Base-by-base conservation (phyloP, 225 moss, liverwort and hornwort species). In the Rhytidiadelphus loreus region DNA sequence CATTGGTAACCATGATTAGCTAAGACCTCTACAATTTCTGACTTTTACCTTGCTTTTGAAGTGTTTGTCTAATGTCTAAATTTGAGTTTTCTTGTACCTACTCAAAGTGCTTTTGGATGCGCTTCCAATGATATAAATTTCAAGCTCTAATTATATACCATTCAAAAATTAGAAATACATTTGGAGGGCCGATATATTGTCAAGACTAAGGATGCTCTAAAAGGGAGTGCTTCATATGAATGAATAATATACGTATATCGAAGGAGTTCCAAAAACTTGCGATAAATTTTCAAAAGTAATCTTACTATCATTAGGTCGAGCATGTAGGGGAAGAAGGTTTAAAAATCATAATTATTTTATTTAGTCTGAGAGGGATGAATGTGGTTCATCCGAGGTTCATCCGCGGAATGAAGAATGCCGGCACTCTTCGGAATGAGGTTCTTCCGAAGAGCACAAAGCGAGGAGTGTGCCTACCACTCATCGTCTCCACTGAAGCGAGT, bases 181-280 rank as follows among this genome's bases (percentile, higher is more conserved):
- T 50, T 32, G 7, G 5, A 50, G 0, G 3, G 1, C 12, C 11
- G 50, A 74, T 74, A 50, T 48, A 8, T 0, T 0, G 0, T 12
- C 32, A 50, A 16, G 12, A 32, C 0, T 32, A 1, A 32, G 0
- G 12, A 7, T 74, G 7, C 15, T 32, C 1, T 48, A 0, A 55
- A 77, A 37, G 37, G 48, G 1, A 1, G 0, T 37, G 2, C 1
- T 23, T 1, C 13, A 33, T 29, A 13, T 1, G 1, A 76, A 76
- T 52, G 3, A 35, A 52, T 55, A 1, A 35, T 37, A 33, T 74
- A 50, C 1, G 9, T 6, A 15, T 77, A 3, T 21, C 14, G 5
- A 21, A 77, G 4, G 35, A 55, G 1, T 37, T 77, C 2, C 48
- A 48, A 74, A 17, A 30, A 32, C 32, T 74, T 48, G 12, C 4